Conservation (phyloP, 202 grass and related monocot species). For the Digitaria exilis region DNA sequence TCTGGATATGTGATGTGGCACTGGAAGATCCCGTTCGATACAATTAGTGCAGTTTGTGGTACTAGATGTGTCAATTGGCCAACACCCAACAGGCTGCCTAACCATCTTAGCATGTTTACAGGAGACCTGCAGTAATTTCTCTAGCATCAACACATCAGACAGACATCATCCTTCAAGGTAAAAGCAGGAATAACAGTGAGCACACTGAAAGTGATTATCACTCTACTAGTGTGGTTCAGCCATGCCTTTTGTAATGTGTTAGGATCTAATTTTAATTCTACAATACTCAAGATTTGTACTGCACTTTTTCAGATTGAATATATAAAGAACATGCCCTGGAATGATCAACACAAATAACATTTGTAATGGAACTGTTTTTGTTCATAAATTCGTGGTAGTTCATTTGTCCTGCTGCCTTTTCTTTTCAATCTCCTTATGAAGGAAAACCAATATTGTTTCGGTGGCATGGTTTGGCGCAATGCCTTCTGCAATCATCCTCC, state of each 20-base stretch:
- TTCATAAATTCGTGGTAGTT: neutral
- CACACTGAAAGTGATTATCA: neutral
- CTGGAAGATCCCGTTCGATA: neutral
- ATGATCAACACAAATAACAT: conserved; percentile 1
- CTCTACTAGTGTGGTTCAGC: neutral
- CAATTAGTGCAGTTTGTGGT: neutral
- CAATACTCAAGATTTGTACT: neutral
- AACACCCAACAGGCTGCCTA: conserved; percentile 3
- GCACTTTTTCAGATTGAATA: neutral
- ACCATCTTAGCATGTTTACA: neutral
- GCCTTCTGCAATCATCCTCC: conserved; percentile 76
- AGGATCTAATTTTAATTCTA: neutral
- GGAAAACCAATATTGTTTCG: conserved; percentile 81
- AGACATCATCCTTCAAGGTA: neutral
- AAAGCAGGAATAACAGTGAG: neutral
- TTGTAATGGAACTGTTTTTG: neutral
- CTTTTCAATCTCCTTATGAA: conserved; percentile 82
- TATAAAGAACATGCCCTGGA: neutral
- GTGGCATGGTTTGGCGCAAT: conserved; percentile 85
- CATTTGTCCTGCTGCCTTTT: conserved; percentile 46
- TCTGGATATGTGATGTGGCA: neutral
- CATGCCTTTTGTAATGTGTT: conserved; percentile 2
- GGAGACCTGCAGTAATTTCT: neutral
- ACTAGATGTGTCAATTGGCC: neutral
- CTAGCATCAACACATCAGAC: neutral